Evolutionary conservation across 2,329 filamentous ascomycete species (phyloP).

Genomic region (Arthroderma sp.): DNA sequence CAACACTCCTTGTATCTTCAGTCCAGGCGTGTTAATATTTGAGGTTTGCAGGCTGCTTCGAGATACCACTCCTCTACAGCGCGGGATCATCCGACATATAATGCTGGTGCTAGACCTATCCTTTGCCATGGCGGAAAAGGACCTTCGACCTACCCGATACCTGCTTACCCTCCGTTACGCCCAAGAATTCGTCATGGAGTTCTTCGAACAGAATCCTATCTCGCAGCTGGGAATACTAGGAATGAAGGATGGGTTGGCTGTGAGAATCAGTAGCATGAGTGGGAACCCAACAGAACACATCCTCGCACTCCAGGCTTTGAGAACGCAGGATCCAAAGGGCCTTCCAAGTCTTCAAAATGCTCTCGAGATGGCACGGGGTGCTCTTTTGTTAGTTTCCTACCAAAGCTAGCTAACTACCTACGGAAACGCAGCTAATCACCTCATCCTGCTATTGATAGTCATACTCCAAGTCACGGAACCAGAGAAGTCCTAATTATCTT

Average conservation of each 20-base stretch:
- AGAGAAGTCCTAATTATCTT: conserved; percentile 85
- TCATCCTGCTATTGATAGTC: conserved; percentile 34
- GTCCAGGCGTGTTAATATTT: background rate
- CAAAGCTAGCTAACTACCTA: conserved; percentile 5
- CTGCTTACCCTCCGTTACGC: conserved; percentile 71
- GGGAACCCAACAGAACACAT: conserved; percentile 87
- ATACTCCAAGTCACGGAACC: conserved; percentile 86
- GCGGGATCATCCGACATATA: conserved; percentile 94
- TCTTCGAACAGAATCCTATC: conserved; percentile 97
- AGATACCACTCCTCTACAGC: conserved; percentile 88
- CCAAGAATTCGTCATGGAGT: conserved; percentile 79
- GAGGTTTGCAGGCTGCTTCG: conserved; percentile 45
- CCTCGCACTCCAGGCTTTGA: conserved; percentile 55
- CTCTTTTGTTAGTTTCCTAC: conserved; percentile 53
- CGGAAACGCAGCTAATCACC: background rate
- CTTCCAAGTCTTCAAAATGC: conserved; percentile 83
- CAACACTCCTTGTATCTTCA: background rate
- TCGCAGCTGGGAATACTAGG: conserved; percentile 86
- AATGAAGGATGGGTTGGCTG: conserved; percentile 82
- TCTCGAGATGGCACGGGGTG: conserved; percentile 84
- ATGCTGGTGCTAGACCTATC: conserved; percentile 86
- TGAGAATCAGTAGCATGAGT: conserved; percentile 75
- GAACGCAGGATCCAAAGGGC: conserved; percentile 55
- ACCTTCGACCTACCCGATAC: conserved; percentile 78
- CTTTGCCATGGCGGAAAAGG: conserved; percentile 88